These are phyloP conservation scores for Boletus bicolor DNA, from an alignment of 768 basidiomycete species.

Conservation along the genomic window DNA sequence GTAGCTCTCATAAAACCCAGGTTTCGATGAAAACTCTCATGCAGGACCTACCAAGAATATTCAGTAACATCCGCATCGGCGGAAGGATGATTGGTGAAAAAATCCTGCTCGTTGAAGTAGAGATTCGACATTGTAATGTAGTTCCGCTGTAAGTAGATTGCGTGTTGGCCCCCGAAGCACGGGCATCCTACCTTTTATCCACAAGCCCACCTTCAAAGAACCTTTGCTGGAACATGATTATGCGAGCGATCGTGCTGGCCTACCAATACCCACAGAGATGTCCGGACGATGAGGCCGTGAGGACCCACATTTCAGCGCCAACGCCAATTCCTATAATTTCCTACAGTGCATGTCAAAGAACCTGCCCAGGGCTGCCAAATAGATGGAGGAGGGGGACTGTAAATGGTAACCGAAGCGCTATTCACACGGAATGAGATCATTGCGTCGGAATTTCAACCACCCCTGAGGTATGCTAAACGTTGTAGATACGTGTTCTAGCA, in stretches of 20 bases:
- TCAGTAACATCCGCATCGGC: background rate
- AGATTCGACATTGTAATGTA: background rate
- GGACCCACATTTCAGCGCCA: too few species aligned
- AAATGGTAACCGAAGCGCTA: too few species aligned
- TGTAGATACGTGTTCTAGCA: background rate
- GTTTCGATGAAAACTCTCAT: background rate
- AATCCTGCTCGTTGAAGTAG: background rate
- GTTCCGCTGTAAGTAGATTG: background rate
- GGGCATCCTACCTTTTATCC: slow-evolving; percentile 12
- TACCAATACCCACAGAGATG: too few species aligned
- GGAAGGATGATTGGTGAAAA: background rate
- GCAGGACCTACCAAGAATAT: background rate
- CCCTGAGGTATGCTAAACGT: background rate
- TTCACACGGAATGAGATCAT: background rate
- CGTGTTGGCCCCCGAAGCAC: background rate
- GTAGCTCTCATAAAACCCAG: background rate
- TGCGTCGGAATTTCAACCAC: background rate
- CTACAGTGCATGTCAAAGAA: too few species aligned
- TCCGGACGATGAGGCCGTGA: too few species aligned
- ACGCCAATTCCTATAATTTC: too few species aligned
- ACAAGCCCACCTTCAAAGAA: background rate
- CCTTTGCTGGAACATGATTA: background rate
- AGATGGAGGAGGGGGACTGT: too few species aligned
- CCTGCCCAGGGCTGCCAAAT: too few species aligned
- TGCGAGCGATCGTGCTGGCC: too few species aligned